Percentiles rank a stretch among this genome's conserved stretches.
Evolutionary conservation across 75 land plant species (phyloP).

Genomic region (Larix kaempferi): DNA sequence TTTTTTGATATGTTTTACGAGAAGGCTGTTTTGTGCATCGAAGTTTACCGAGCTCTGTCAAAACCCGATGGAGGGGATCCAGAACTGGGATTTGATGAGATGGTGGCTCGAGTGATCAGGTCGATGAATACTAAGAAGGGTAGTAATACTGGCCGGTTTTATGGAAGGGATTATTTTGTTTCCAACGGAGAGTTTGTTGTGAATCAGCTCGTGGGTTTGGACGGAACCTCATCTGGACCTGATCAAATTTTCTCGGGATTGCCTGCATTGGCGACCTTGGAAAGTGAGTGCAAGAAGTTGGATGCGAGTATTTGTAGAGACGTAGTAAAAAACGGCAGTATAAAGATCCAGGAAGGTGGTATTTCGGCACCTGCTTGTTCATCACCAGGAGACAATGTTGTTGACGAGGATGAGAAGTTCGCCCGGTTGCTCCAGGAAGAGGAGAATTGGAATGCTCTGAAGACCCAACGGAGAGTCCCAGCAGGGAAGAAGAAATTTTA

Average conservation of each 20-base stretch:
- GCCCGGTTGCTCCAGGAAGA: constrained; percentile 84
- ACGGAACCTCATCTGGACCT: constrained; percentile 39
- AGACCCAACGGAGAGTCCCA: constrained; percentile 17
- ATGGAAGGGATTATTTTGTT: constrained; percentile 59
- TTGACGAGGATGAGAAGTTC: constrained; percentile 66
- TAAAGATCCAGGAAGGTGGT: constrained; percentile 6
- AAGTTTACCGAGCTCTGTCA: constrained; percentile 64
- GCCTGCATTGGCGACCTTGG: constrained; percentile 63
- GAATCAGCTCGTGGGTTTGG: constrained; percentile 71
- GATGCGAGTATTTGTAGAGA: background rate
- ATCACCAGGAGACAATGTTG: constrained; percentile 22
- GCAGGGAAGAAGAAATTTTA: constrained; percentile 48
- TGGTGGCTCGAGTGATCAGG: constrained; percentile 71
- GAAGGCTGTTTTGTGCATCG: constrained; percentile 67
- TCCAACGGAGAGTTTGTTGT: constrained; percentile 67
- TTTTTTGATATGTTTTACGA: constrained; percentile 58
- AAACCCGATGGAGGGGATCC: constrained; percentile 76
- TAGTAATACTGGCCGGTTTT: constrained; percentile 24
- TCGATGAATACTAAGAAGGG: constrained; percentile 43
- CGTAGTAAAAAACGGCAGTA: background rate
- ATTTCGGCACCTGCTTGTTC: background rate
- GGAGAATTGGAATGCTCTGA: constrained; percentile 61
- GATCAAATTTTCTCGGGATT: constrained; percentile 57
- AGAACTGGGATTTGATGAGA: constrained; percentile 58
- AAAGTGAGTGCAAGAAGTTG: constrained; percentile 39